Evolutionary conservation across 345 rosid species (phyloP).

Genomic region (Citrus australasica): DNA sequence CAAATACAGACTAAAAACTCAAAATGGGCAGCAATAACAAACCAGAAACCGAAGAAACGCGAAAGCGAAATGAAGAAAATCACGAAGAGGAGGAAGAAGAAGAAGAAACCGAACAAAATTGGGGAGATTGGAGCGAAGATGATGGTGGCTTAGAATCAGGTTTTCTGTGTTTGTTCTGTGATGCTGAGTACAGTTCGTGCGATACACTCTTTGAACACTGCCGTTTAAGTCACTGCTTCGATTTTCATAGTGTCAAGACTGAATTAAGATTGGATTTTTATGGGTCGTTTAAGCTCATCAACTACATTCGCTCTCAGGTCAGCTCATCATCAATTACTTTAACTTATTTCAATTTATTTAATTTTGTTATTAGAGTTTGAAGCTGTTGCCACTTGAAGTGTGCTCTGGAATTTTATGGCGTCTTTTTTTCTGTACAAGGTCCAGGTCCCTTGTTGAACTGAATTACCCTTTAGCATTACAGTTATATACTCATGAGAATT

Average conservation of each 20-base stretch:
- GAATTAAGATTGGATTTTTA: slow-evolving; percentile 66
- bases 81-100: slow-evolving; percentile 26
- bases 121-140: slow-evolving; percentile 66
- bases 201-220: slow-evolving; percentile 64
- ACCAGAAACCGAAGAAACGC: slow-evolving; percentile 3
- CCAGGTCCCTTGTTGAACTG: neutral
- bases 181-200: slow-evolving; percentile 45
- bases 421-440: neutral
- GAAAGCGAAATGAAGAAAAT: slow-evolving; percentile 2
- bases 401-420: neutral
- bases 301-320: slow-evolving; percentile 81
- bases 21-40: slow-evolving; percentile 8
- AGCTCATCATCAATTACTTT: slow-evolving; percentile 15
- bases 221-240: slow-evolving; percentile 45
- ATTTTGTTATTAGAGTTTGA: neutral
- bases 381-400: neutral
- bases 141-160: slow-evolving; percentile 35
- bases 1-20: too few relatives aligned
- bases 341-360: neutral
- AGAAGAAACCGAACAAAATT: slow-evolving; percentile 36
- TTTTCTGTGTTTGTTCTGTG: slow-evolving; percentile 69
- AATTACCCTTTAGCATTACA: neutral
- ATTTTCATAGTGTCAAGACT: slow-evolving; percentile 48
- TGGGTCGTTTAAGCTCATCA: slow-evolving; percentile 74
- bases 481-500: neutral